Evolutionary conservation across 805 yeast genomes (phyloP), one percentile per base, ranked within the genome.

Genomic region (Pichia cabralensis): DNA sequence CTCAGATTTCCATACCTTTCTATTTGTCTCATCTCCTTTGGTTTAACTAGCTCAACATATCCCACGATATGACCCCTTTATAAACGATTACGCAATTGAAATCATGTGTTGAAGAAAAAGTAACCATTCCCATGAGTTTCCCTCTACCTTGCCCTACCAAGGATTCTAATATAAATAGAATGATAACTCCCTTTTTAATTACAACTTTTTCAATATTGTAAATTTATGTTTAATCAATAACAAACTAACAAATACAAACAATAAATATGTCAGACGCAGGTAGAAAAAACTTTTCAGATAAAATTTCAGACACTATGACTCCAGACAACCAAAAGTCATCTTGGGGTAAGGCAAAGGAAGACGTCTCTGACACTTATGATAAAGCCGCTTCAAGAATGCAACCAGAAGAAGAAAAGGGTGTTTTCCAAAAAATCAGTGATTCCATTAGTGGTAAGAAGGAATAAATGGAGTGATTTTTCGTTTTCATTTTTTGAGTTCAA

Each of bases 271-370:
- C 51, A 29, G 51, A 65, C 58, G 53, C 69, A 42, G 83, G 80
- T 51, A 80, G 95, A 79, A 84, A 85, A 65, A 63, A 71, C 56
- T 69, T 84, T 54, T 47, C 76, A 45, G 80, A 79, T 56, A 81
- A 83, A 62, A 62, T 71, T 47, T 38, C 69, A 35, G 94, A 84
- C 67, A 52, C 70, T 28, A 40, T 79, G 28, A 80, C 71, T 46
- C 94, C 94, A 45, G 78, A 84, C 43, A 60, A 71, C 38, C 70
- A 79, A 59, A 85, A 85, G 65, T 49, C 76, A 25, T 59, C 62
- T 51, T 57, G 63, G 34, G 79, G 81, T 52, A 65, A 80, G 62
- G 77, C 76, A 46, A 79, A 80, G 67, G 94, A 85, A 63, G 39
- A 55, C 21, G 74, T 70, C 43, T 74, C 92, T 39, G 79, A 71